Evolutionary conservation across 352 stramenopile species (phyloP).

Genomic region (Pythium oligandrum): DNA sequence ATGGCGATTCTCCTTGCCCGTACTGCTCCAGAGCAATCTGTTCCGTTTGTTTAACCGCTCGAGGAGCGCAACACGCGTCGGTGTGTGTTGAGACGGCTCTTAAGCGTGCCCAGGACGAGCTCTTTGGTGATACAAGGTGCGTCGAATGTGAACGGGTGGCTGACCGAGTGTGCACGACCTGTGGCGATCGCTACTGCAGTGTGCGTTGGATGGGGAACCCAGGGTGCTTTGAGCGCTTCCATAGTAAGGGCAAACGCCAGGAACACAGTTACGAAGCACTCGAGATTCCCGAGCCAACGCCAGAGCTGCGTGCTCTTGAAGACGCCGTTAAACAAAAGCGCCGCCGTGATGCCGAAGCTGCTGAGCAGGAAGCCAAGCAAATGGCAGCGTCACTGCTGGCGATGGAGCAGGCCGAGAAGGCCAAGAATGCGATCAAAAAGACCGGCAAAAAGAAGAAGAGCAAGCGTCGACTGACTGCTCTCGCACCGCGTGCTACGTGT

Average conservation of each 20-base stretch:
- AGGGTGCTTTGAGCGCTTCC: conserved; percentile 80
- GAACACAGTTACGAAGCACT: conserved; percentile 45
- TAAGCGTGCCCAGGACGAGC: conserved; percentile 33
- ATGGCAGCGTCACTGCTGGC: conserved; percentile 37
- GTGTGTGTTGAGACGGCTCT: conserved; percentile 64
- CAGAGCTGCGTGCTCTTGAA: conserved; percentile 51
- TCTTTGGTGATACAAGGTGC: conserved; percentile 59
- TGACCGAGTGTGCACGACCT: conserved; percentile 59
- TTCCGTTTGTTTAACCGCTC: conserved; percentile 40
- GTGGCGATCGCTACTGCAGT: conserved; percentile 78
- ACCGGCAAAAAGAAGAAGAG: conserved; percentile 25
- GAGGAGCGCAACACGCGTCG: conserved; percentile 24
- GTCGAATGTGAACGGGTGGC: conserved; percentile 67
- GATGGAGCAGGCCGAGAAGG: conserved; percentile 8
- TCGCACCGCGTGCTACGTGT: conserved; percentile 22
- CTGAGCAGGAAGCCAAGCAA: conserved; percentile 45
- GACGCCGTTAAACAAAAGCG: conserved; percentile 51
- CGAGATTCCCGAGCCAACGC: conserved; percentile 22
- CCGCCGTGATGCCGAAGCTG: conserved; percentile 39
- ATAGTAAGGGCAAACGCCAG: conserved; percentile 60
- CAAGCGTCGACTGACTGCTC: conserved; percentile 14
- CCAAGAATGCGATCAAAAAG: conserved; percentile 11
- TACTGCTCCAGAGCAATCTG: conserved; percentile 58
- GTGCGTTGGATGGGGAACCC: conserved; percentile 81
- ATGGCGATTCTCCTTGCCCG: conserved; percentile 43